A percentile compares a stretch with the other conserved stretches of the same genome.
Conservation (phyloP, 345 rosid genomes). For the Pseudoturritis turrita region DNA sequence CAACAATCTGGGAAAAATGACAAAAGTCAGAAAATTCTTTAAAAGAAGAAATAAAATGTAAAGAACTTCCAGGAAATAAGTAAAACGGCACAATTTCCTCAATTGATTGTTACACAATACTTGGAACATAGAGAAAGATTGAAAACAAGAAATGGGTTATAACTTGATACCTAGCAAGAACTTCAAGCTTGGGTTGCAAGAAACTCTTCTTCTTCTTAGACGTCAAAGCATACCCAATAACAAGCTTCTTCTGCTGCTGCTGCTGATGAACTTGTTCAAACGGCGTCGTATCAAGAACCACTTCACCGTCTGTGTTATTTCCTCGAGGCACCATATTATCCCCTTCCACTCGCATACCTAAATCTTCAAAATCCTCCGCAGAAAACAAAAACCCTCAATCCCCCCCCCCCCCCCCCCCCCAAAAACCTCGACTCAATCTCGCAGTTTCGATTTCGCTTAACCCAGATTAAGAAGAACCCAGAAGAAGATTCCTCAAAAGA, state of each 20-base stretch:
- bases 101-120: not conserved
- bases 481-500: not conserved
- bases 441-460: not conserved
- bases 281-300: slow-evolving; percentile 9
- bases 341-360: slow-evolving; percentile 35
- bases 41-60: not conserved
- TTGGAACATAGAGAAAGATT: not conserved
- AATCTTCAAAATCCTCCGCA: not conserved
- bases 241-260: slow-evolving; percentile 23
- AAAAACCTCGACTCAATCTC: slow-evolving; percentile 1
- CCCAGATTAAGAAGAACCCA: not conserved
- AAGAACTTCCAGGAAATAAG: not conserved
- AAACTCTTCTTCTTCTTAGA: slow-evolving; percentile 86
- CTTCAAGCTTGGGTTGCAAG: slow-evolving; percentile 78
- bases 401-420: too few species aligned
- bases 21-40: not conserved
- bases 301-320: slow-evolving; percentile 23
- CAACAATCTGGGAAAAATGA: not conserved
- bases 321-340: slow-evolving; percentile 24
- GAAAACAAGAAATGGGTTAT: not conserved
- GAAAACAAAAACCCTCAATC: not conserved
- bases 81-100: not conserved
- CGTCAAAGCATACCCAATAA: slow-evolving; percentile 85
- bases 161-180: slow-evolving; percentile 52
- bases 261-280: not conserved